phyloP scores from a whole-genome alignment of 257 asterid species.

The Solanum peruvianum region DNA sequence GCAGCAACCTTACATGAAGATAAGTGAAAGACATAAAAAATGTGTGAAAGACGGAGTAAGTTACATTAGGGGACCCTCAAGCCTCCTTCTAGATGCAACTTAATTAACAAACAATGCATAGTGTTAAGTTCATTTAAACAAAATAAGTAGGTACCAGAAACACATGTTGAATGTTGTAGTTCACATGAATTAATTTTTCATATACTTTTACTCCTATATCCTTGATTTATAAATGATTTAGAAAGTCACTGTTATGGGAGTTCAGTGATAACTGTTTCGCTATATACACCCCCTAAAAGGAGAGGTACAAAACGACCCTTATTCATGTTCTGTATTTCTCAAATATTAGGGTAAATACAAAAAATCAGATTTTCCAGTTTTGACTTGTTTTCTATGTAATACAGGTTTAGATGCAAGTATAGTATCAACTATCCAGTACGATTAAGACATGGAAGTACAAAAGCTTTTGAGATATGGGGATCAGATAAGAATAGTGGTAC shows the following conservation, averaged over 20 bases:
- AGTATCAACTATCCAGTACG: background rate
- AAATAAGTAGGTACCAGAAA: background rate
- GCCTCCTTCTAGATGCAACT: background rate
- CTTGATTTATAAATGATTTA: background rate
- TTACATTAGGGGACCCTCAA: background rate
- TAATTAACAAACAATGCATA: background rate
- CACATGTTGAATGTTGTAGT: background rate
- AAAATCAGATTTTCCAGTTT: background rate
- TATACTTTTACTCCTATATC: background rate
- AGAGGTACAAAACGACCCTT: background rate
- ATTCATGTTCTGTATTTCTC: background rate
- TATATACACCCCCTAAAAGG: background rate
- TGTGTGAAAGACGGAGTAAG: background rate
- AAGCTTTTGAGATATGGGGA: background rate
- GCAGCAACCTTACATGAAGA: conserved; percentile 64
- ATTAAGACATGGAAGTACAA: background rate
- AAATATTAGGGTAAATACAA: background rate
- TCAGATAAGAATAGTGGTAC: background rate
- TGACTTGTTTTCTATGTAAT: background rate
- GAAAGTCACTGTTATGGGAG: background rate
- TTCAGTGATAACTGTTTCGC: background rate
- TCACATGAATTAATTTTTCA: background rate
- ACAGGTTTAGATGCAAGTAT: background rate
- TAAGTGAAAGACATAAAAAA: background rate
- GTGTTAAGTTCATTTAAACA: background rate